Evolutionary conservation across 371 early-diverging fungal genomes (phyloP), one percentile per base, ranked within the genome.

Genomic region (Apophysomyces trapeziformis): DNA sequence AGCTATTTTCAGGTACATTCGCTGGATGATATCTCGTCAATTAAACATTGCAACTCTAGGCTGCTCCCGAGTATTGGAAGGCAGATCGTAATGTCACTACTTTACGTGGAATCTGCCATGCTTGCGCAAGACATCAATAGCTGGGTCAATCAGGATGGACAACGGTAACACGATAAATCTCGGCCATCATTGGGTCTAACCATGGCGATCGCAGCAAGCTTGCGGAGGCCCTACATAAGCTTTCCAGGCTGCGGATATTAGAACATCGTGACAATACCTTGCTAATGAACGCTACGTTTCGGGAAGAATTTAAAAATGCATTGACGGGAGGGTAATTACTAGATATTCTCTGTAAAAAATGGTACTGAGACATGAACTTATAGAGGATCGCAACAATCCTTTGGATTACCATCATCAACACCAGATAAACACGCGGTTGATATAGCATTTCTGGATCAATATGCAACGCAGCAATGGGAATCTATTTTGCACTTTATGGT

Each of bases 401-500:
- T 98, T 80, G 96, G 96, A 6, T 71, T 88, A 37, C 90, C 89
- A 2, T 85, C 79, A 46, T 77, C 87, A 0, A 83, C 88, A 5
- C 76, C 83, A 5, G 90, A 92, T 67, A 92, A 90, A 46, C 85
- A 91, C 59, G 75, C 77, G 32, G 90, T 93, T 1, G 90, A 88
- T 57, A 80, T 87, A 41, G 77, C 77, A 4, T 90, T 87, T 64
- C 74, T 97, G 69, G 95, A 94, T 71, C 77, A 84, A 45, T 91
- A 95, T 72, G 93, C 97, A 7, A 86, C 85, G 32, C 88, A 92
- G 60, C 85, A 89, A 57, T 96, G 98, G 97, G 96, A 97, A 78
- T 76, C 93, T 7, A 95, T 98, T 61, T 72, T 98, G 64, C 96
- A 97, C 69, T 97, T 87, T 61, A 92, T 98, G 91, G 97, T 97